phyloP scores from a whole-genome alignment of 202 grass and related monocot species.

The Musa balbisiana region DNA sequence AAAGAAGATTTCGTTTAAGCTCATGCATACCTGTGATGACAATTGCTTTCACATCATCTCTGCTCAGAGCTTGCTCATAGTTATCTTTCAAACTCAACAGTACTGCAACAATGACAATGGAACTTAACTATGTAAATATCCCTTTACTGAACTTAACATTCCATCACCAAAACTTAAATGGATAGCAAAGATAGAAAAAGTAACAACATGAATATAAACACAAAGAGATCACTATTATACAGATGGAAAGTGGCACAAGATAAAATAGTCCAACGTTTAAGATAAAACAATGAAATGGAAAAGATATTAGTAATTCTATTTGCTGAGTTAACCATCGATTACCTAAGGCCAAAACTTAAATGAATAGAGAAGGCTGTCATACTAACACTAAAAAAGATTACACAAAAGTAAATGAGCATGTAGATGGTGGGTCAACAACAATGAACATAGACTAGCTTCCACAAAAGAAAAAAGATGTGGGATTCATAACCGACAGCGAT shows the following conservation, averaged over 20 bases:
- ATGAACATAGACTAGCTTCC: neutral
- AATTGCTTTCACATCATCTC: conserved; percentile 24
- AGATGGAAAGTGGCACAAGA: neutral
- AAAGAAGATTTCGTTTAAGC: neutral
- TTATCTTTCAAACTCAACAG: conserved; percentile 7
- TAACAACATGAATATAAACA: neutral
- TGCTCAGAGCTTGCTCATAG: conserved; percentile 18
- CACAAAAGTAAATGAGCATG: neutral
- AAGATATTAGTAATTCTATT: neutral
- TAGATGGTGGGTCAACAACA: neutral
- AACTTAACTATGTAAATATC: neutral
- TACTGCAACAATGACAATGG: neutral
- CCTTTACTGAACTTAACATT: neutral
- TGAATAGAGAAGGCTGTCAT: neutral
- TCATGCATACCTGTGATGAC: conserved; percentile 7
- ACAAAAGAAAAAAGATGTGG: neutral
- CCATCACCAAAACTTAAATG: neutral
- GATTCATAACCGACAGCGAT: neutral
- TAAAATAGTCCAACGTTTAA: neutral
- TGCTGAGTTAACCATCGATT: neutral
- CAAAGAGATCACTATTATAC: neutral
- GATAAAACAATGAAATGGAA: neutral
- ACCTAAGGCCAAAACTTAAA: neutral
- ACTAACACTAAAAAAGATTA: neutral
- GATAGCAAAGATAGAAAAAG: neutral